Conservation (phyloP, 2,329 filamentous ascomycete genomes). For the Dichotomopilus funicola region DNA sequence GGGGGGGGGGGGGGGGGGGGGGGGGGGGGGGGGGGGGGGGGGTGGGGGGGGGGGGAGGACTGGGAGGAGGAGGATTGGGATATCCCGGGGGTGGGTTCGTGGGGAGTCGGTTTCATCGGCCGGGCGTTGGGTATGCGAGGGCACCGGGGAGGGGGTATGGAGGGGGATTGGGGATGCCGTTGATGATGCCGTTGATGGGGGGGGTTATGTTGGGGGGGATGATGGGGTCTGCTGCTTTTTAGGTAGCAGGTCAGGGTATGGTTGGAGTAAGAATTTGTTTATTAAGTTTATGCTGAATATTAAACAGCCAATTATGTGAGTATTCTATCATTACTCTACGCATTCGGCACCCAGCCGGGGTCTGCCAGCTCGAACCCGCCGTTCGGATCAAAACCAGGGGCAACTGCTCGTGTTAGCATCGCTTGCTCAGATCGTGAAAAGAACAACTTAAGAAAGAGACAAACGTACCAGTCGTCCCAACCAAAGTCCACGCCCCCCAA, state of each 20-base stretch:
- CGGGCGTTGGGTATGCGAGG: slow-evolving; percentile 40
- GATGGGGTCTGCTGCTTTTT: slow-evolving; percentile 3
- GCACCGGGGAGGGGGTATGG: slow-evolving; percentile 38
- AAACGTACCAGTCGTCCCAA: slow-evolving; percentile 27
- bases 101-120: slow-evolving; percentile 40
- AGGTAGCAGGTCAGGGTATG: too few species aligned
- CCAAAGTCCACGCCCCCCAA: slow-evolving; percentile 42
- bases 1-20: slow-evolving; percentile 24
- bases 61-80: too few species aligned
- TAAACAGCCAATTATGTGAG: too few species aligned
- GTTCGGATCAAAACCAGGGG: background rate
- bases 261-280: background rate
- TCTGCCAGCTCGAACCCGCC: background rate
- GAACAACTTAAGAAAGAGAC: background rate
- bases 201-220: slow-evolving; percentile 41
- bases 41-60: slow-evolving; percentile 37
- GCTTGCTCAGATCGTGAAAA: background rate
- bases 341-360: background rate
- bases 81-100: slow-evolving; percentile 10
- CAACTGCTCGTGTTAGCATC: background rate
- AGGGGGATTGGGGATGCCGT: slow-evolving; percentile 38
- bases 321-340: background rate
- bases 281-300: background rate
- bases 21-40: slow-evolving; percentile 33
- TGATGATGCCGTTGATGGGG: slow-evolving; percentile 40